Evolutionary conservation across 1,139 yeast species (phyloP), one percentile per base, ranked within the genome.

Genomic region (Zygoascus meyerae): DNA sequence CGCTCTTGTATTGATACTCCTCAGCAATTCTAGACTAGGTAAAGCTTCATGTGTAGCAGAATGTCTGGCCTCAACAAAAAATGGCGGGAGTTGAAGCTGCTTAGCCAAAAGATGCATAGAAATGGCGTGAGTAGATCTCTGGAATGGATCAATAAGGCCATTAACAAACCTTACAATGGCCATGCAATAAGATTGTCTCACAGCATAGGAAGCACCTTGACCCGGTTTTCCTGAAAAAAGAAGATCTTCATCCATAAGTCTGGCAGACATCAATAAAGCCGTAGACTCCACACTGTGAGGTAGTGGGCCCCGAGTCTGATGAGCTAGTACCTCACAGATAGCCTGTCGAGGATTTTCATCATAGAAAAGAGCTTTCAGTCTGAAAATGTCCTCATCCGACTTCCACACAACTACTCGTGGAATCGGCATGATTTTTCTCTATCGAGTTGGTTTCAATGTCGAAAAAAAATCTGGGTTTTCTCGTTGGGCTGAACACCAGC

Each of bases 31-130:
- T 37, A 87, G 58, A 33, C 84, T 74, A 0, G 97, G 97, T 17
- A 92, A 66, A 12, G 70, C 73, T 56, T 92, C 97, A 63, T 94
- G 99, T 0, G 98, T 92, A 5, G 95, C 92, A 62, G 80, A 77
- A 63, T 94, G 98, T 52, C 99, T 71, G 35, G 89, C 62, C 61
- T 94, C 98, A 0, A 94, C 98, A 65, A 94, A 89, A 59, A 77
- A 78, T 32, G 83, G 74, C 0, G 98, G 97, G 17, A 94, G 68
- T 1, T 78, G 77, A 17, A 86, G 67, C 36, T 75, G 73, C 46
- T 71, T 76, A 0, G 98, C 98, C 30, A 92, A 66, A 5, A 75
- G 73, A 54, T 83, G 84, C 57, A 92, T 69, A 2, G 97, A 92
- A 16, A 85, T 76, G 0, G 95, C 96, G 60, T 71, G 83, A 46